Conservation (phyloP, 768 basidiomycete species). For the Suillus occidentalis region DNA sequence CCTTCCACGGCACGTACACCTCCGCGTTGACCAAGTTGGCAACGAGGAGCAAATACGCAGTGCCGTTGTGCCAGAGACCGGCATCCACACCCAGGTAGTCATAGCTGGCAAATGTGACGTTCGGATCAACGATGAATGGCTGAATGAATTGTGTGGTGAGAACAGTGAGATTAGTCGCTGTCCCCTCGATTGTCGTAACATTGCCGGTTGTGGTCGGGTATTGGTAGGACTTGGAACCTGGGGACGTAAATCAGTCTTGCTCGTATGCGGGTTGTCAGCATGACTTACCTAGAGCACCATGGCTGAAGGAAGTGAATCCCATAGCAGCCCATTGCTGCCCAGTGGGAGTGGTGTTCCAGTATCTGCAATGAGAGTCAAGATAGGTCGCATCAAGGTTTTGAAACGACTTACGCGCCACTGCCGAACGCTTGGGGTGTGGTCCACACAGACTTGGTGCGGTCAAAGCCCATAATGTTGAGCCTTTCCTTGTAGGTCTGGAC, state of each 20-base stretch:
- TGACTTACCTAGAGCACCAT: slow-evolving; percentile 25
- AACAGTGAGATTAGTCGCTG: slow-evolving; percentile 7
- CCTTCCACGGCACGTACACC: slow-evolving; percentile 19
- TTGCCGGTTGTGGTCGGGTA: slow-evolving; percentile 25
- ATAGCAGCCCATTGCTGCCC: slow-evolving; percentile 29
- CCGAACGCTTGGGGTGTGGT: slow-evolving; percentile 78
- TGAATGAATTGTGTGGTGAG: slow-evolving; percentile 13
- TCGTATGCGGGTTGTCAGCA: neutral
- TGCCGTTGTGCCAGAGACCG: slow-evolving; percentile 24
- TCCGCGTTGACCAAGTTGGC: slow-evolving; percentile 6
- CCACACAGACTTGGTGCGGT: slow-evolving; percentile 69
- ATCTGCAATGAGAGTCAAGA: slow-evolving; percentile 18
- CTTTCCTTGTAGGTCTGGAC: slow-evolving; percentile 67
- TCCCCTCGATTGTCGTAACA: slow-evolving; percentile 25
- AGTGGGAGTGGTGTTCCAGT: slow-evolving; percentile 30
- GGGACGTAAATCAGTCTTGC: neutral
- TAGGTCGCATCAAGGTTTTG: neutral
- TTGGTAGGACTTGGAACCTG: slow-evolving; percentile 30
- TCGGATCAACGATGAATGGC: slow-evolving; percentile 23
- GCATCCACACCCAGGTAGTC: slow-evolving; percentile 22
- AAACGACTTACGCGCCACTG: slow-evolving; percentile 34
- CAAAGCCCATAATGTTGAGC: slow-evolving; percentile 61
- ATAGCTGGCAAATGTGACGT: slow-evolving; percentile 11
- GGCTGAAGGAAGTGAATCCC: slow-evolving; percentile 24
- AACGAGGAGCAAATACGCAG: slow-evolving; percentile 22